A percentile compares a stretch with the other conserved stretches of the same genome.
Evolutionary conservation across 2,329 filamentous ascomycete species (phyloP).

Genomic region (Trichophyton benhamiae): DNA sequence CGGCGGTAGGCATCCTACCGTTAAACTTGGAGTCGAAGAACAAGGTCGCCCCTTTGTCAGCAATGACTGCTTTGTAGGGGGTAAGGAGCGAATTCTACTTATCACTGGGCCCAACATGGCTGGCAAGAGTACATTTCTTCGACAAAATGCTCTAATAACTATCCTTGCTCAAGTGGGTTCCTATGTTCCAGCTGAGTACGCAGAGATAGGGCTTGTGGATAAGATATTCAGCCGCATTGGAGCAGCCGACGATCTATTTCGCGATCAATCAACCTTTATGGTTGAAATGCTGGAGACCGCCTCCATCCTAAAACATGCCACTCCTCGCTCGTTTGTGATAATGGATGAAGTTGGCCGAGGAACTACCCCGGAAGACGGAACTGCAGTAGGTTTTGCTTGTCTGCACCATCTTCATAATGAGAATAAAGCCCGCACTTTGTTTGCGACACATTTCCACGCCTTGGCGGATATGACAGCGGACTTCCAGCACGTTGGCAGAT

Average conservation of each 20-base stretch:
- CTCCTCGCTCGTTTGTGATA: conserved; percentile 74
- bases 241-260: conserved; percentile 87
- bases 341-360: conserved; percentile 97
- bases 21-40: conserved; percentile 67
- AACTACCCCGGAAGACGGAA: conserved; percentile 84
- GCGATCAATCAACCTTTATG: conserved; percentile 96
- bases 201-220: conserved; percentile 82
- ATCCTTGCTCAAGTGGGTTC: conserved; percentile 86
- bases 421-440: conserved; percentile 69
- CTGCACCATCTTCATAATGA: conserved; percentile 68
- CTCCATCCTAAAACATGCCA: conserved; percentile 74
- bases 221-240: conserved; percentile 89
- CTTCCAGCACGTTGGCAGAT: conserved; percentile 52
- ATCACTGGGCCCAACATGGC: conserved; percentile 92
- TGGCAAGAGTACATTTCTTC: conserved; percentile 88
- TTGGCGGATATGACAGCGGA: conserved; percentile 62
- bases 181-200: conserved; percentile 80
- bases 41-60: conserved; percentile 70
- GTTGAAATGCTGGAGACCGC: conserved; percentile 98
- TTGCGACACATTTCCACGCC: conserved; percentile 88
- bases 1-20: conserved; percentile 81
- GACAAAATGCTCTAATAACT: conserved; percentile 88
- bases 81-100: conserved; percentile 55
- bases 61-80: conserved; percentile 79
- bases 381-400: conserved; percentile 79